Percentiles rank a stretch among this genome's conserved stretches.
phyloP scores from a whole-genome alignment of 2,329 filamentous ascomycete species.

The Penicillium paneum region DNA sequence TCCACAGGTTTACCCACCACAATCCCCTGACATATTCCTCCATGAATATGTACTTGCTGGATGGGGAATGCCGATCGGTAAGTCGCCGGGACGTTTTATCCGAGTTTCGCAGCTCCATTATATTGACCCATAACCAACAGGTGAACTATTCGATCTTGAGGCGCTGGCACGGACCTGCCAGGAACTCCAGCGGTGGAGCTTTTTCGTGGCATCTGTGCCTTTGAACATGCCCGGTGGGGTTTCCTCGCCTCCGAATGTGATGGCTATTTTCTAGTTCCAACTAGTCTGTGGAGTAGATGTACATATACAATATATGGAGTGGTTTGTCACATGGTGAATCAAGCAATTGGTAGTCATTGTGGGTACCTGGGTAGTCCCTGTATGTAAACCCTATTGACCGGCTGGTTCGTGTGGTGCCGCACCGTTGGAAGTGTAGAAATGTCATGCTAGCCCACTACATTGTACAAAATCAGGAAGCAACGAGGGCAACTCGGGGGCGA shows the following conservation, averaged over 20 bases:
- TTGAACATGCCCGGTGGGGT: slow-evolving; percentile 51
- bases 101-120: neutral
- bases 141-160: slow-evolving; percentile 49
- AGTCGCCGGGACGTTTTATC: slow-evolving; percentile 16
- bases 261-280: slow-evolving; percentile 44
- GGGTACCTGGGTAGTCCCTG: neutral
- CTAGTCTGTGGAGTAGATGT: neutral
- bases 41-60: slow-evolving; percentile 51
- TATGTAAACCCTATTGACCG: neutral
- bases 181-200: slow-evolving; percentile 44
- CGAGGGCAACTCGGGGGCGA: neutral
- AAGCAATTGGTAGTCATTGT: neutral
- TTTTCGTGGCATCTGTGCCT: slow-evolving; percentile 51
- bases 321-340: neutral
- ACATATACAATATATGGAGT: neutral
- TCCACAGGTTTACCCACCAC: slow-evolving; percentile 42
- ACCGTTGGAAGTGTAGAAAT: neutral
- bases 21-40: slow-evolving; percentile 39
- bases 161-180: slow-evolving; percentile 37
- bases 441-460: neutral
- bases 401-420: neutral
- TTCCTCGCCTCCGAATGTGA: slow-evolving; percentile 45
- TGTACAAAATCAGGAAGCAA: neutral
- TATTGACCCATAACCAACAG: slow-evolving; percentile 21
- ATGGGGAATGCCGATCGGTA: slow-evolving; percentile 51